Percentiles rank a stretch among this genome's conserved stretches.
phyloP scores from a whole-genome alignment of 306 rosid species.

The Casuarina equisetifolia region DNA sequence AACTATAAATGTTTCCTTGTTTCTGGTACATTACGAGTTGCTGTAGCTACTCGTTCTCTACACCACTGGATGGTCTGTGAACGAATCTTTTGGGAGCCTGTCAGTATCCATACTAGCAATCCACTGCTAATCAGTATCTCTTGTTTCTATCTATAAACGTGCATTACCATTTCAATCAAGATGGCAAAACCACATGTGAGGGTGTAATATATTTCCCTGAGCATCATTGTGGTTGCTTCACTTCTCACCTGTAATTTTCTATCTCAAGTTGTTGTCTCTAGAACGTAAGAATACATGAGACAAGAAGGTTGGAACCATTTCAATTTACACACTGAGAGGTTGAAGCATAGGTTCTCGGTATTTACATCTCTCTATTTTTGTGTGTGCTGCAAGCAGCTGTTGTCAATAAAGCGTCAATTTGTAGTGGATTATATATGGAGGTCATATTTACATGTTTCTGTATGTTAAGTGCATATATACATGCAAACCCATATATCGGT shows the following conservation, averaged over 20 bases:
- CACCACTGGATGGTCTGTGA: not conserved
- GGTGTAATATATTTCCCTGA: not conserved
- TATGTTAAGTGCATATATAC: not conserved
- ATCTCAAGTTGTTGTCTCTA: not conserved
- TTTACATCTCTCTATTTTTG: not conserved
- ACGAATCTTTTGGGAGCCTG: not conserved
- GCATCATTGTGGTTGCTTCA: not conserved
- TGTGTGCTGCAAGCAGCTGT: not conserved
- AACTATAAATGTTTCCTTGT: not conserved
- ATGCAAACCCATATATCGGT: not conserved
- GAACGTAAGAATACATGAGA: not conserved
- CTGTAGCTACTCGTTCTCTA: not conserved
- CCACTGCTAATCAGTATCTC: not conserved
- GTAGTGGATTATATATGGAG: not conserved
- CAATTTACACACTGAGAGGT: not conserved
- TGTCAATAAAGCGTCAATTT: not conserved
- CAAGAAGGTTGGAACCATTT: not conserved
- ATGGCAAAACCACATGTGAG: not conserved
- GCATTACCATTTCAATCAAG: not conserved
- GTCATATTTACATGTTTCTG: too few relatives aligned
- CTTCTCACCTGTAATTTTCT: not conserved
- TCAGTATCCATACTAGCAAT: not conserved
- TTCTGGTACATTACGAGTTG: not conserved
- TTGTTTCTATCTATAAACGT: not conserved
- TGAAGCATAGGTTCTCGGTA: not conserved